A percentile compares a stretch with the other conserved stretches of the same genome.
phyloP scores from a whole-genome alignment of 306 rosid species.

The Quercus wislizeni region DNA sequence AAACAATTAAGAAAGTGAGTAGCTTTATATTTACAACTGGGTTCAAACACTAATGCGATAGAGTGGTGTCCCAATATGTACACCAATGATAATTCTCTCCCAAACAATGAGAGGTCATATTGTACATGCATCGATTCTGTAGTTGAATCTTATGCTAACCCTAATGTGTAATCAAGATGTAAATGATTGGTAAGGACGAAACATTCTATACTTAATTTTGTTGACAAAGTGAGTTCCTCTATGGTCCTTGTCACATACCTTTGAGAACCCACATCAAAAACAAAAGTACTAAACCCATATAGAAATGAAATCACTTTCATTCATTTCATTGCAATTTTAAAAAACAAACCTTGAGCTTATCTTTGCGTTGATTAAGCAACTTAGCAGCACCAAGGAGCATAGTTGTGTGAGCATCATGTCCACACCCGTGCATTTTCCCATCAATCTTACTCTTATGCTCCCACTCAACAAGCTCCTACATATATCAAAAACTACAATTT shows the following conservation, averaged over 20 bases:
- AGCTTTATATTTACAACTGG: too few relatives aligned
- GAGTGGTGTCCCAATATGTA: too few relatives aligned
- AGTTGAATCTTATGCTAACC: not conserved
- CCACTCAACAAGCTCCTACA: constrained; percentile 77
- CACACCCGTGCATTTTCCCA: constrained; percentile 76
- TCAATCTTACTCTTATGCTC: constrained; percentile 70
- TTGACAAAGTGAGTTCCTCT: not conserved
- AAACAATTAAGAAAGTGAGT: too few relatives aligned
- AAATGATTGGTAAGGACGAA: too few relatives aligned
- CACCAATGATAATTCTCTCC: too few relatives aligned
- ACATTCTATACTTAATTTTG: not conserved
- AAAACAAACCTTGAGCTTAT: constrained; percentile 53
- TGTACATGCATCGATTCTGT: not conserved
- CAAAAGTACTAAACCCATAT: too few relatives aligned
- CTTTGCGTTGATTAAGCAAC: constrained; percentile 51
- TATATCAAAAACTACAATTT: not conserved
- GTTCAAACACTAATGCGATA: too few relatives aligned
- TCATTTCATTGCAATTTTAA: not conserved
- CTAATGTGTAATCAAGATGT: not conserved
- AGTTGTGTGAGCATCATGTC: constrained; percentile 76
- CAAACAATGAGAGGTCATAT: too few relatives aligned
- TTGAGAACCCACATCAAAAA: too few relatives aligned
- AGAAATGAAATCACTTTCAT: too few relatives aligned
- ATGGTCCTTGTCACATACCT: too few relatives aligned
- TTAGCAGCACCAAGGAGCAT: constrained; percentile 81